A percentile compares a stretch with the other conserved stretches of the same genome.
These are phyloP conservation scores for Chalciporus pseudorubinellus DNA, from an alignment of 768 basidiomycete species.

Conservation along the genomic window DNA sequence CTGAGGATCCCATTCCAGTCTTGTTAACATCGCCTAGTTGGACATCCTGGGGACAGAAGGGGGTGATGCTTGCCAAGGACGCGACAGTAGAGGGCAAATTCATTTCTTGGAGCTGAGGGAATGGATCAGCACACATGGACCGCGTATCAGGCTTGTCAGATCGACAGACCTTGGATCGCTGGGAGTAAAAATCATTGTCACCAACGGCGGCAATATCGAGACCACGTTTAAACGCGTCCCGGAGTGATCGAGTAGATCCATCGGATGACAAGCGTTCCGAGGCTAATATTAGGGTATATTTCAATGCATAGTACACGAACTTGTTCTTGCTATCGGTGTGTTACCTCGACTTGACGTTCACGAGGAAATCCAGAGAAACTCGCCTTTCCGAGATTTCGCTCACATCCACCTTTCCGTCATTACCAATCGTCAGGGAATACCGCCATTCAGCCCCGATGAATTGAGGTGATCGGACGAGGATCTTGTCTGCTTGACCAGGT, in stretches of 20 bases:
- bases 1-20: conserved; percentile 96
- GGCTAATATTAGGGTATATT: conserved; percentile 68
- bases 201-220: conserved; percentile 83
- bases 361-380: not conserved
- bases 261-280: conserved; percentile 40
- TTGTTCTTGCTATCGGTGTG: conserved; percentile 64
- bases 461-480: conserved; percentile 87
- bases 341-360: not conserved
- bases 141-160: not conserved
- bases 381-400: conserved; percentile 23
- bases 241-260: conserved; percentile 44
- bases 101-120: conserved; percentile 56
- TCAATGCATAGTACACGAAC: conserved; percentile 89
- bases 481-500: conserved; percentile 35
- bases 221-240: conserved; percentile 44
- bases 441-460: conserved; percentile 80
- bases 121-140: conserved; percentile 4
- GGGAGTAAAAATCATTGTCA: conserved; percentile 98
- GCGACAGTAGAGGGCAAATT: conserved; percentile 59
- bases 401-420: conserved; percentile 29
- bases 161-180: conserved; percentile 67
- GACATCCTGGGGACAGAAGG: conserved; percentile 72
- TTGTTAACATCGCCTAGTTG: conserved; percentile 86
- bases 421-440: conserved; percentile 51
- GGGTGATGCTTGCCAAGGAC: conserved; percentile 67